phyloP scores from a whole-genome alignment of 2,329 filamentous ascomycete genomes.

The Fusarium tanahbumbuense region DNA sequence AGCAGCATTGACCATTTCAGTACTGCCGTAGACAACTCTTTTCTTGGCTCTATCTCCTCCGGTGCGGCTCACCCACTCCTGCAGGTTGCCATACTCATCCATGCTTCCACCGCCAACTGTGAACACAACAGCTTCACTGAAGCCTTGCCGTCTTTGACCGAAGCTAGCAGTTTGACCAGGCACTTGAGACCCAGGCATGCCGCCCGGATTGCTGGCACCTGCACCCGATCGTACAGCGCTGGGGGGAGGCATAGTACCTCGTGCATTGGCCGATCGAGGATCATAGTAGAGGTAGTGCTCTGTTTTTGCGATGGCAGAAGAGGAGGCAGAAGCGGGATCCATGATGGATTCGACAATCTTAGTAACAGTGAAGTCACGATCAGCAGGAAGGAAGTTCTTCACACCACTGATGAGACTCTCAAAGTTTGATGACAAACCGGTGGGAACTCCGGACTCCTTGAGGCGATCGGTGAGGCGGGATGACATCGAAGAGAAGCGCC shows the following conservation, averaged over 20 bases:
- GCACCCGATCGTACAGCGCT: constrained; percentile 65
- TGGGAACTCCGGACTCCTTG: constrained; percentile 86
- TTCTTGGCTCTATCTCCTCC: constrained; percentile 74
- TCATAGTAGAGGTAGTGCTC: constrained; percentile 98
- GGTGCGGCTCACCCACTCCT: constrained; percentile 92
- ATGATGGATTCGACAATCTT: constrained; percentile 99
- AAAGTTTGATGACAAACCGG: constrained; percentile 78
- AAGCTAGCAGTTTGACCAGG: constrained; percentile 84
- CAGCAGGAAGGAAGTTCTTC: constrained; percentile 96
- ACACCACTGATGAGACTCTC: constrained; percentile 95
- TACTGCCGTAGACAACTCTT: constrained; percentile 94
- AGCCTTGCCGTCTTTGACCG: constrained; percentile 89
- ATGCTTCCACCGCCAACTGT: constrained; percentile 96
- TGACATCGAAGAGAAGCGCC: constrained; percentile 91
- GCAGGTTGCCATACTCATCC: constrained; percentile 97
- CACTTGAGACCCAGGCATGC: constrained; percentile 61
- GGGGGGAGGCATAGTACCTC: constrained; percentile 89
- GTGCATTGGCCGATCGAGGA: constrained; percentile 89
- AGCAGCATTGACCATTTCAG: constrained; percentile 78
- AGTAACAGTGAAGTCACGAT: constrained; percentile 94
- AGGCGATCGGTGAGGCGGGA: constrained; percentile 93
- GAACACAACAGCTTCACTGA: constrained; percentile 92
- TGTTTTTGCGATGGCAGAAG: constrained; percentile 93
- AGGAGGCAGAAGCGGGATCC: constrained; percentile 91
- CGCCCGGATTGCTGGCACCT: constrained; percentile 58